Evolutionary conservation across 352 stramenopile species (phyloP), one percentile per base, ranked within the genome.

Genomic region (Phytophthora foliorum): DNA sequence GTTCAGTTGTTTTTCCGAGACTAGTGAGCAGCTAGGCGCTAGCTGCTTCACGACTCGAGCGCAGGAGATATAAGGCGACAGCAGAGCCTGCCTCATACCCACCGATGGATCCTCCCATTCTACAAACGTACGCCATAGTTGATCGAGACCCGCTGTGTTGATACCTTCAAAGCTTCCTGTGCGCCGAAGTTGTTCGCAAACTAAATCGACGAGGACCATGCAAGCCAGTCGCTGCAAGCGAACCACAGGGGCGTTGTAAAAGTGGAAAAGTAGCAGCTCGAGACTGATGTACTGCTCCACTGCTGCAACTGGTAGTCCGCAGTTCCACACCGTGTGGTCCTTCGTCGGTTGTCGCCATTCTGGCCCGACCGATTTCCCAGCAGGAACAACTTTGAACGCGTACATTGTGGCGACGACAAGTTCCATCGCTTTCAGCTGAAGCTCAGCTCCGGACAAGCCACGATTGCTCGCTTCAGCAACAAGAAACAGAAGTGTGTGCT

Each of bases 1-100:
- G 16, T 72, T 72, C 11, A 84, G 57, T 0, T 80, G 69, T 39
- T 78, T 86, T 36, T 86, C 77, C 2, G 71, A 68, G 0, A 87
- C 57, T 2, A 70, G 16, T 6, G 67, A 48, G 31, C 67, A 68
- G 14, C 38, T 58, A 10, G 56, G 39, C 1, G 68, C 44, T 10
- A 88, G 49, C 21, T 78, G 72, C 24, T 78, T 80, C 0, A 62
- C 63, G 4, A 77, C 34, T 14, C 66, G 45, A 14, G 69, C 24
- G 5, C 56, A 63, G 4, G 56, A 70, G 32, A 70, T 36, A 3
- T 72, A 76, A 0, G 74, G 52, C 8, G 74, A 74, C n/a, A 75
- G 25, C 19, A 78, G 42, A 25, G 38, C 7, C 0, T 73, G 74
- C 17, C 56, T 34, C 19, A 72, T 63, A n/a, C 56, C 22, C 19